Evolutionary conservation across 2,329 filamentous ascomycete species (phyloP).

Genomic region (Scolecobasidium constrictum): DNA sequence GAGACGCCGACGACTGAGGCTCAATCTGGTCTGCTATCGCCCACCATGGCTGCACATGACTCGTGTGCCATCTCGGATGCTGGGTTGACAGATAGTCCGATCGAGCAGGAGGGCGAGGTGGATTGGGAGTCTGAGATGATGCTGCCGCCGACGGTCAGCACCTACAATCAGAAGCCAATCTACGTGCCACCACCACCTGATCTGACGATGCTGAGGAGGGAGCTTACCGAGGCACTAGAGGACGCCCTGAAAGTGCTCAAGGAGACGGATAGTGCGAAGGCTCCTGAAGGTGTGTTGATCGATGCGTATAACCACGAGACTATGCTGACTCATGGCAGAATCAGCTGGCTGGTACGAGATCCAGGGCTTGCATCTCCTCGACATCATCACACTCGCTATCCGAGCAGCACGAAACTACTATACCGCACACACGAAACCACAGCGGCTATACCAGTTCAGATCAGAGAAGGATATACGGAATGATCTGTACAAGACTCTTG

Average conservation of each 20-base stretch:
- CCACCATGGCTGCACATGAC: not conserved
- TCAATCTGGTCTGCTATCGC: constrained; percentile 1
- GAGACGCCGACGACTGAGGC: not conserved
- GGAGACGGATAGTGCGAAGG: constrained; percentile 43
- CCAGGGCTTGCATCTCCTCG: constrained; percentile 83
- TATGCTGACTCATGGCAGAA: constrained; percentile 15
- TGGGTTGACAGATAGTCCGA: constrained; percentile 41
- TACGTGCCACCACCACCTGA: constrained; percentile 76
- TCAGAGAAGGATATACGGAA: constrained; percentile 75
- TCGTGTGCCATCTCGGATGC: constrained; percentile 14
- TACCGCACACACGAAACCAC: constrained; percentile 78
- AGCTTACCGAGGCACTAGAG: constrained; percentile 55
- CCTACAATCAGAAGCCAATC: constrained; percentile 78
- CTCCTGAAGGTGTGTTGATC: constrained; percentile 7
- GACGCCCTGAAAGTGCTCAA: constrained; percentile 58
- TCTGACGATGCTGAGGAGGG: constrained; percentile 62
- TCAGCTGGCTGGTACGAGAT: constrained; percentile 70
- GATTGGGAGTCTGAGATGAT: constrained; percentile 59
- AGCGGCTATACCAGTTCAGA: constrained; percentile 76
- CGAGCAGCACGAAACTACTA: constrained; percentile 94
- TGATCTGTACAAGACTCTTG: constrained; percentile 77
- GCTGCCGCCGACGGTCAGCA: constrained; percentile 94
- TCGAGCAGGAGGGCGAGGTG: constrained; percentile 37
- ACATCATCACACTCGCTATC: constrained; percentile 91
- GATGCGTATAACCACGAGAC: not conserved